Conservation (phyloP, 2,329 filamentous ascomycete species). For the Cytospora leucostoma region DNA sequence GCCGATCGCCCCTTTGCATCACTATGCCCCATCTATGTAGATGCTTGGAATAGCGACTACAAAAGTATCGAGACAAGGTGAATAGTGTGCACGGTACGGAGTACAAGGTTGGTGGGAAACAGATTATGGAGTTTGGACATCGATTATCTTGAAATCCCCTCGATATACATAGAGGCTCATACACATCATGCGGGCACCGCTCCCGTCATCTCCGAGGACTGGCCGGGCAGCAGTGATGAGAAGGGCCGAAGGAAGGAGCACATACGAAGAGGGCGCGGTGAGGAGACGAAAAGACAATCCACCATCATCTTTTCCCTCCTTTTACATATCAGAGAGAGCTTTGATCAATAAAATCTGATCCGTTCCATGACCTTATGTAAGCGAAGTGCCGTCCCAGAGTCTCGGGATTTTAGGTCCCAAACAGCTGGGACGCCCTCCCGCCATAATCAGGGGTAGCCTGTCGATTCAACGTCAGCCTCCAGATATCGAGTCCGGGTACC, state of each 20-base stretch:
- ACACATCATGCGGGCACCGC: background rate
- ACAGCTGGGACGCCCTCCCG: background rate
- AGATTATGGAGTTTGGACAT: background rate
- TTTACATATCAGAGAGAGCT: background rate
- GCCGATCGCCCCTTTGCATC: background rate
- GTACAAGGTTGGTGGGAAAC: background rate
- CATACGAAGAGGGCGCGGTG: background rate
- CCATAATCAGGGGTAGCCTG: conserved; percentile 16
- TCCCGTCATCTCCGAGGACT: background rate
- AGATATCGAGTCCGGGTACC: conserved; percentile 12
- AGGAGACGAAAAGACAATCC: background rate
- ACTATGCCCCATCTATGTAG: background rate
- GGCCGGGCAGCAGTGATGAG: background rate
- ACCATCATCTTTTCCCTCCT: background rate
- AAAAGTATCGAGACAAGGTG: background rate
- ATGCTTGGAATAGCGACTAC: background rate
- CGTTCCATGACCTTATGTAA: background rate
- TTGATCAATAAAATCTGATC: background rate
- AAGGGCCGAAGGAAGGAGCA: background rate
- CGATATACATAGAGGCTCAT: background rate
- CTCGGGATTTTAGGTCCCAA: conserved; percentile 1
- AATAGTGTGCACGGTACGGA: background rate
- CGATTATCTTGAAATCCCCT: background rate
- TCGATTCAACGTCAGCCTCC: conserved; percentile 13
- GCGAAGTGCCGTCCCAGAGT: background rate